phyloP scores from a whole-genome alignment of 2,329 filamentous ascomycete species.

The Westerdykella aurantiaca region DNA sequence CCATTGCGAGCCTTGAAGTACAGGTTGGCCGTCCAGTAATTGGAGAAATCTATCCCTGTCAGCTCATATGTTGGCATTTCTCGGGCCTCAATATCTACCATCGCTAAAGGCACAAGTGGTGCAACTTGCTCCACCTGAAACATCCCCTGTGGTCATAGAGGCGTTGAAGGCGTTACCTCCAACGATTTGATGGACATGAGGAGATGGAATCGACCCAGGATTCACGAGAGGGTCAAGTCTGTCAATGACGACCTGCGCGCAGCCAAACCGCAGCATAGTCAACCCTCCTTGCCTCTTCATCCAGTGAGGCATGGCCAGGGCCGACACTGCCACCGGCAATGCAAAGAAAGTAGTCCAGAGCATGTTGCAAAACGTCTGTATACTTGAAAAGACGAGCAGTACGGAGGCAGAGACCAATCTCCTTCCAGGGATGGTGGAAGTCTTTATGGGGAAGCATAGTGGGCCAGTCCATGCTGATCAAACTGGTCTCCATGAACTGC shows the following conservation, averaged over 20 bases:
- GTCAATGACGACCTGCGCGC: slow-evolving; percentile 28
- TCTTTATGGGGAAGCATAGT: too few relatives aligned
- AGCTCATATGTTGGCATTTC: slow-evolving; percentile 1
- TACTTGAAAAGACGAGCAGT: neutral
- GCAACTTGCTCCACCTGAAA: slow-evolving; percentile 31
- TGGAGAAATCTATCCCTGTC: slow-evolving; percentile 22
- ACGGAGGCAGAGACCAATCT: neutral
- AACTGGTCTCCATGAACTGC: slow-evolving; percentile 6
- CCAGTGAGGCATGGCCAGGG: slow-evolving; percentile 8
- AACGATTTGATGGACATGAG: slow-evolving; percentile 38
- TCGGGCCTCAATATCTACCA: slow-evolving; percentile 13
- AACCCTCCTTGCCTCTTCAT: slow-evolving; percentile 15
- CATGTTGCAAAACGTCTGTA: slow-evolving; percentile 12
- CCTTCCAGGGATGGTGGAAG: too few relatives aligned
- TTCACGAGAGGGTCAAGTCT: slow-evolving; percentile 33
- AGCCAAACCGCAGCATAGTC: slow-evolving; percentile 33
- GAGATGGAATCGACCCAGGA: slow-evolving; percentile 30
- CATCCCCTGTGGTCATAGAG: slow-evolving; percentile 36
- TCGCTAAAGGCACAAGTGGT: slow-evolving; percentile 41
- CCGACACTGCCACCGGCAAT: slow-evolving; percentile 16
- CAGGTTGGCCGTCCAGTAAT: slow-evolving; percentile 42
- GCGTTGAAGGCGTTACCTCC: slow-evolving; percentile 45
- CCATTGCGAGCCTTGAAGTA: slow-evolving; percentile 39
- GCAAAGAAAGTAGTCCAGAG: slow-evolving; percentile 17
- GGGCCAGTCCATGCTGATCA: too few relatives aligned